These are phyloP conservation scores for Tuber microsphaerosporum DNA, from an alignment of 495 filamentous ascomycete species.

Conservation along the genomic window DNA sequence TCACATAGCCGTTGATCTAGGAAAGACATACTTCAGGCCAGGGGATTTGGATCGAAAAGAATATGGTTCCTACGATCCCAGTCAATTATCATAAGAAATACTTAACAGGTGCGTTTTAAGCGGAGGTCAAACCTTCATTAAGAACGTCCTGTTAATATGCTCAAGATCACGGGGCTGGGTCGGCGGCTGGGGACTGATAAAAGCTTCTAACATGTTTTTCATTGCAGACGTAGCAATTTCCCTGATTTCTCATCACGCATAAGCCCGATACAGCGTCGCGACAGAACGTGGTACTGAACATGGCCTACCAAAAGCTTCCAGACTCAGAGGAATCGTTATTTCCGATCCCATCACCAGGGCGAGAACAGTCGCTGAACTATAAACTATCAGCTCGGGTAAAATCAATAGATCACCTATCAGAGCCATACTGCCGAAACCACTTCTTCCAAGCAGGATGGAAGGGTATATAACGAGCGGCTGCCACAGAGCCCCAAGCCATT, in stretches of 20 bases:
- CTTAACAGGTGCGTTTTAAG: background rate
- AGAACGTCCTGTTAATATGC: slow-evolving; percentile 32
- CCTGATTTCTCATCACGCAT: slow-evolving; percentile 21
- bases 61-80: slow-evolving; percentile 28
- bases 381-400: background rate
- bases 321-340: slow-evolving; percentile 18
- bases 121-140: slow-evolving; percentile 22
- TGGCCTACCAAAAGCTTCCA: slow-evolving; percentile 33
- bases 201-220: slow-evolving; percentile 36
- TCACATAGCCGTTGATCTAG: slow-evolving; percentile 3
- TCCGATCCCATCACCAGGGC: slow-evolving; percentile 10
- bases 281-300: slow-evolving; percentile 3
- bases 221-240: slow-evolving; percentile 33
- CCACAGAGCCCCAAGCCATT: slow-evolving; percentile 48
- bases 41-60: slow-evolving; percentile 35
- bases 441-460: slow-evolving; percentile 49
- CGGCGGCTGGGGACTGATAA: slow-evolving; percentile 33
- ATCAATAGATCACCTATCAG: background rate
- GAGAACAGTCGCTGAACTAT: slow-evolving; percentile 35
- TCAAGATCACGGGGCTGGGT: slow-evolving; percentile 30
- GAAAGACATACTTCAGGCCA: slow-evolving; percentile 26
- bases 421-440: slow-evolving; percentile 38
- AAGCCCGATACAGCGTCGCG: slow-evolving; percentile 1
- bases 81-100: slow-evolving; percentile 16
- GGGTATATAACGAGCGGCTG: slow-evolving; percentile 47